A percentile compares a stretch with the other conserved stretches of the same genome.
These are phyloP conservation scores for Prunus mira DNA, from an alignment of 306 rosid genomes.

Conservation along the genomic window DNA sequence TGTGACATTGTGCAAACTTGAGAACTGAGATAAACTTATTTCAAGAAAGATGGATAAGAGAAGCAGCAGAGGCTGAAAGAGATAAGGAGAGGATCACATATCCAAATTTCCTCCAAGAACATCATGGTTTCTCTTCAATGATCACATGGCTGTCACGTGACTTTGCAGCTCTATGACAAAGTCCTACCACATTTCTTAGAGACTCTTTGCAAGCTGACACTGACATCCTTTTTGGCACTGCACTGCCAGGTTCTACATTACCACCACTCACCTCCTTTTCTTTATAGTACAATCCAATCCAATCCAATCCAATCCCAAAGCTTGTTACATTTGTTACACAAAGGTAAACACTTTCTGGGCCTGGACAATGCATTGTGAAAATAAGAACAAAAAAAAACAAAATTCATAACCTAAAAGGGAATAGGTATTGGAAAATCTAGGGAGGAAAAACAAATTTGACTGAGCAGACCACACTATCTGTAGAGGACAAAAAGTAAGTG, in stretches of 20 bases:
- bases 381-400: constrained; percentile 3
- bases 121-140: constrained; percentile 17
- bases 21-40: not conserved
- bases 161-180: constrained; percentile 33
- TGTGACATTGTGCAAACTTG: not conserved
- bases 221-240: constrained; percentile 14
- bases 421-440: not conserved
- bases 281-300: not conserved
- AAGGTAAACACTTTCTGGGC: not conserved
- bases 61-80: not conserved
- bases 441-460: constrained; percentile 12
- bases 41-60: constrained; percentile 19
- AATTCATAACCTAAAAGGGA: not conserved
- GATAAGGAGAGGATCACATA: not conserved
- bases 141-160: constrained; percentile 58
- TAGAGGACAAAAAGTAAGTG: not conserved
- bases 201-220: constrained; percentile 4
- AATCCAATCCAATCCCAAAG: constrained; percentile 1
- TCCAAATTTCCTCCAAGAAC: constrained; percentile 6
- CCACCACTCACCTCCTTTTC: not conserved
- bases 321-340: not conserved
- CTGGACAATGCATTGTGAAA: not conserved
- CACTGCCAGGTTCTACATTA: constrained; percentile 1
- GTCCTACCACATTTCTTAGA: constrained; percentile 9
- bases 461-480: not conserved